These are phyloP conservation scores for Rhinocladiella mackenziei DNA, from an alignment of 2,329 filamentous ascomycete genomes.

Conservation along the genomic window DNA sequence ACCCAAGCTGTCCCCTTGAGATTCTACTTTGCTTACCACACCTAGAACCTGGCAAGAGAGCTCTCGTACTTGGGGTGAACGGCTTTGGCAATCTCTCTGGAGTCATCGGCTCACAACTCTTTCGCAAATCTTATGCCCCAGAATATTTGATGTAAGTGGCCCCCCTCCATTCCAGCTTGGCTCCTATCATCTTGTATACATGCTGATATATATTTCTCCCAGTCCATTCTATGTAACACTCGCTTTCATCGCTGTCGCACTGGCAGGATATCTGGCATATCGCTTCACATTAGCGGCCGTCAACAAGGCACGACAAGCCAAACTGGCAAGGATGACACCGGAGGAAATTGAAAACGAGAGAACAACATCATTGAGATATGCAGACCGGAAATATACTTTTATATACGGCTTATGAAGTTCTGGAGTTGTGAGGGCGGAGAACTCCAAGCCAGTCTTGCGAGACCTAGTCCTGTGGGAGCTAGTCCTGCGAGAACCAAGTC, in stretches of 20 bases:
- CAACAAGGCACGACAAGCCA: conserved; percentile 26
- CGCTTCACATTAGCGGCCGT: conserved; percentile 30
- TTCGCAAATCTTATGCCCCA: conserved; percentile 33
- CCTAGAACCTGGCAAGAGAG: conserved; percentile 48
- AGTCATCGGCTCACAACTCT: conserved; percentile 49
- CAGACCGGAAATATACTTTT: conserved; percentile 33
- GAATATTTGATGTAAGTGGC: conserved; percentile 29
- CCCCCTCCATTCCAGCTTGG: background rate
- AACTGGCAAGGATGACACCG: conserved; percentile 27
- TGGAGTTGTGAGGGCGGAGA: too few species aligned
- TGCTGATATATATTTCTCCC: background rate
- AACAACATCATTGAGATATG: conserved; percentile 25
- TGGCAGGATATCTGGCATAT: conserved; percentile 35
- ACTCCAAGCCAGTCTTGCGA: too few species aligned
- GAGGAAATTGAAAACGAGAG: conserved; percentile 27
- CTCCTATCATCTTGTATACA: background rate
- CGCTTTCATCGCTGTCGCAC: conserved; percentile 31
- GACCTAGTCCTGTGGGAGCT: too few species aligned
- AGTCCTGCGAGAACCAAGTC: background rate
- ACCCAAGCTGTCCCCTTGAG: background rate
- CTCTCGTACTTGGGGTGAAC: conserved; percentile 52
- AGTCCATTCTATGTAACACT: conserved; percentile 35
- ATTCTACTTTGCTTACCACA: background rate
- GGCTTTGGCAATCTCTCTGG: conserved; percentile 52
- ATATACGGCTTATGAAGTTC: conserved; percentile 33